Evolutionary conservation across 495 filamentous ascomycete species (phyloP), one percentile per base, ranked within the genome.

Genomic region (Lichenothelia convexa): DNA sequence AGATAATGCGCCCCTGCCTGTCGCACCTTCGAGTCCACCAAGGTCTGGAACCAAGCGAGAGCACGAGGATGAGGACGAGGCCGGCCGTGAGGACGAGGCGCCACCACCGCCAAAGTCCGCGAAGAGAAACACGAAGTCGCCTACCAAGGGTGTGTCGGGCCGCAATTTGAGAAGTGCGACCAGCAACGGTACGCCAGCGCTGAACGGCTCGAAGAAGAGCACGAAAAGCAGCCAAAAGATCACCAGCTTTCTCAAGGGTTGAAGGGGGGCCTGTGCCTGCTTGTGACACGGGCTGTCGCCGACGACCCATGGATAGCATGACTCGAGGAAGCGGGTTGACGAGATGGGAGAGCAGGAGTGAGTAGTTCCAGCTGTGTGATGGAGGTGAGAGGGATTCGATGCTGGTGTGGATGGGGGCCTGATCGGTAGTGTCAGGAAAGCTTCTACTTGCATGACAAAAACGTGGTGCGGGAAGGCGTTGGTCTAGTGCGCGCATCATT

Each of bases 191-290:
- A 32, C 33, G 8, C 24, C 27, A 27, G 21, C 39, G 15, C 45
- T 40, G 30, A 48, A 33, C 8, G 31, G 42, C 40, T 39, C 48
- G 34, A 42, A 21, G 20, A 40, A 44, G 21, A 38, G 18, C 12
- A 19, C 15, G 18, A 30, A 38, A 5, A 40, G 42, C 3, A 51
- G 44, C 29, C 18, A 27, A 30, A 47, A 40, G 40, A 51, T 51
- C 21, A 48, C 45, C 16, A 39, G 16, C 21, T 51, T 51, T 40
- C 48, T 51, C 35, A 37, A 35, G 26, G 39, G 44, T 37, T 47
- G 32, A 49, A 16, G n/a, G n/a, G n/a, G n/a, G n/a, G n/a, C n/a
- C n/a, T n/a, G n/a, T n/a, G n/a, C n/a, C n/a, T n/a, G n/a, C n/a
- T n/a, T n/a, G n/a, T n/a, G n/a, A n/a, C n/a, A n/a, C n/a, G n/a